phyloP scores from a whole-genome alignment of 805 yeast species.

The Komagataella pastoris region DNA sequence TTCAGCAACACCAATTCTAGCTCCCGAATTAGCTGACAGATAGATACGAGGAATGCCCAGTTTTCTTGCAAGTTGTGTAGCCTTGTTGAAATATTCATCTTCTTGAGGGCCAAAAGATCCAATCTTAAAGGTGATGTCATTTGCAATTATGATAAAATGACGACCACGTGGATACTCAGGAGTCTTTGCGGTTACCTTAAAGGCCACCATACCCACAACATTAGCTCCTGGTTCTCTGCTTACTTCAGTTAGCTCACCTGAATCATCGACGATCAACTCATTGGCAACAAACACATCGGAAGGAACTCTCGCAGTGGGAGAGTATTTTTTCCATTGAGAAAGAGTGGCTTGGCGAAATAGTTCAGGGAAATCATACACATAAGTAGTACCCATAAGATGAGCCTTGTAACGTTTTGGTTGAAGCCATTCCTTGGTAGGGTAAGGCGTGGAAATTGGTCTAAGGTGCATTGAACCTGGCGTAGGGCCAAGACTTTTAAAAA shows the following conservation, averaged over 20 bases:
- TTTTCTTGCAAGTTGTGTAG: slow-evolving; percentile 82
- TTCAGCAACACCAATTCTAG: slow-evolving; percentile 96
- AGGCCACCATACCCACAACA: slow-evolving; percentile 95
- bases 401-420: slow-evolving; percentile 99
- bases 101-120: slow-evolving; percentile 98
- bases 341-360: slow-evolving; percentile 86
- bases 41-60: slow-evolving; percentile 92
- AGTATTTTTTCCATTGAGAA: slow-evolving; percentile 69
- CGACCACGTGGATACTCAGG: slow-evolving; percentile 97
- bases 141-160: slow-evolving; percentile 83
- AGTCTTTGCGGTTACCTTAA: slow-evolving; percentile 80
- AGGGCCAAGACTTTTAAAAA: slow-evolving; percentile 80
- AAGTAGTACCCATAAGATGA: slow-evolving; percentile 95
- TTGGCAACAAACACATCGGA: slow-evolving; percentile 66
- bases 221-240: slow-evolving; percentile 95
- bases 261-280: slow-evolving; percentile 80
- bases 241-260: slow-evolving; percentile 73
- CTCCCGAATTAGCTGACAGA: slow-evolving; percentile 97
- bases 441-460: slow-evolving; percentile 90
- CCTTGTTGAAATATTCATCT: slow-evolving; percentile 83
- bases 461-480: slow-evolving; percentile 95
- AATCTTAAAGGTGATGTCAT: slow-evolving; percentile 94
- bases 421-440: slow-evolving; percentile 94
- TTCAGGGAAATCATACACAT: slow-evolving; percentile 98
- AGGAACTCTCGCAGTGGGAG: slow-evolving; percentile 44